A percentile compares a stretch with the other conserved stretches of the same genome.
Conservation (phyloP, 176 grass and related monocot genomes). For the Phragmites australis region DNA sequence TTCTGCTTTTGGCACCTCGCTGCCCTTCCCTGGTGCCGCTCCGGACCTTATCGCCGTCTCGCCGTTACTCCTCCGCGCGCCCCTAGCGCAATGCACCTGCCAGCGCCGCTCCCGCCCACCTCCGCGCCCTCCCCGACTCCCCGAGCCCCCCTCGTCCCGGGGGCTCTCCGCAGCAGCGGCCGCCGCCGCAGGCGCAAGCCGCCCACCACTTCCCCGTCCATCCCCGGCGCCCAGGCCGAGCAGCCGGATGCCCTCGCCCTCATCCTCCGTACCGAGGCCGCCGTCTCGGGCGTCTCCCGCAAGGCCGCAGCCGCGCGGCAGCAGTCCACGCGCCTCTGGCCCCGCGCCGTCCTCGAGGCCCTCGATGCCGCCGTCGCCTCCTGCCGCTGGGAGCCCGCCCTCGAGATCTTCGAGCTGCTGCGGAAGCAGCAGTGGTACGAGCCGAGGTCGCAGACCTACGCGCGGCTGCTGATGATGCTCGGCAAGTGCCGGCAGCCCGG, state of each 20-base stretch:
- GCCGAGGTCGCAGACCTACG: constrained; percentile 80
- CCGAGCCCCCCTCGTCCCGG: not conserved
- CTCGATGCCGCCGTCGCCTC: constrained; percentile 62
- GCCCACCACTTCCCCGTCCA: not conserved
- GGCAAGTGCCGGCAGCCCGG: constrained; percentile 77
- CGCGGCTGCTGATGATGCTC: constrained; percentile 71
- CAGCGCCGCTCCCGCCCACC: constrained; percentile 8
- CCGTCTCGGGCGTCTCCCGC: constrained; percentile 57
- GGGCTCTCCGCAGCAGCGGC: constrained; percentile 1
- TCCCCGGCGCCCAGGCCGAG: constrained; percentile 8
- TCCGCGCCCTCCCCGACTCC: constrained; percentile 1
- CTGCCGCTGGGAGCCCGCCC: constrained; percentile 66
- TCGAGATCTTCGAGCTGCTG: constrained; percentile 86
- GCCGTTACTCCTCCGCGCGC: not conserved
- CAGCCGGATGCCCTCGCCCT: constrained; percentile 51
- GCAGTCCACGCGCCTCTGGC: constrained; percentile 62
- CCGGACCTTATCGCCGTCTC: constrained; percentile 34
- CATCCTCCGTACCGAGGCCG: constrained; percentile 75
- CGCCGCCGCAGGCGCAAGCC: constrained; percentile 18
- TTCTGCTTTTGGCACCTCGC: not conserved
- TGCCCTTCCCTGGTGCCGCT: not conserved
- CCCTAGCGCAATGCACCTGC: not conserved
- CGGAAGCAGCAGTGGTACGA: constrained; percentile 86
- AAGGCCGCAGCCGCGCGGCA: constrained; percentile 48
- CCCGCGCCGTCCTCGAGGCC: constrained; percentile 76